Conservation (phyloP, 805 yeast species). For the Lipomyces oligophaga region DNA sequence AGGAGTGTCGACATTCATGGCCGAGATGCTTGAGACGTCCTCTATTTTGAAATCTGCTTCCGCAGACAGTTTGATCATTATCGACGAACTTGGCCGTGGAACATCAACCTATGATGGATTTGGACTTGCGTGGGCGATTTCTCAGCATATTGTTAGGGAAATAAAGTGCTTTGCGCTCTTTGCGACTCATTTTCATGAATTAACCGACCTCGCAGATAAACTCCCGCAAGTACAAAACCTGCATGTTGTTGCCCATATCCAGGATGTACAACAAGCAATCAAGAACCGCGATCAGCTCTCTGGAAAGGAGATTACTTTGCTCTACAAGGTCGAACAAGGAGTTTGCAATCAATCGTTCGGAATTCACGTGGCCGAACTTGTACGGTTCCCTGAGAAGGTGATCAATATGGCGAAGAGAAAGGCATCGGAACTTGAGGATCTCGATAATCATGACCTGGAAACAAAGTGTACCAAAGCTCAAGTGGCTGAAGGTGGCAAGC, state of each 20-base stretch:
- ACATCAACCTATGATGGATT: conserved; percentile 94
- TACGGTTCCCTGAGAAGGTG: conserved; percentile 85
- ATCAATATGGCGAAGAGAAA: conserved; percentile 93
- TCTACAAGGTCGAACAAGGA: conserved; percentile 96
- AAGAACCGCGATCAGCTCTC: conserved; percentile 32
- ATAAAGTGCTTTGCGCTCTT: conserved; percentile 77
- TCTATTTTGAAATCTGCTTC: conserved; percentile 79
- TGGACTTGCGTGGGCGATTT: conserved; percentile 96
- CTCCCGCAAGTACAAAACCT: conserved; percentile 63
- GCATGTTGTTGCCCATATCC: conserved; percentile 91
- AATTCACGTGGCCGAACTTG: conserved; percentile 95
- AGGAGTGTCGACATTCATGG: conserved; percentile 94
- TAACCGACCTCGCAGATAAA: conserved; percentile 71
- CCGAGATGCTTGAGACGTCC: conserved; percentile 94
- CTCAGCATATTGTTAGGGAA: conserved; percentile 71
- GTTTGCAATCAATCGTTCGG: conserved; percentile 94
- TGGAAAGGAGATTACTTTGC: conserved; percentile 70
- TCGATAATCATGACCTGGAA: conserved; percentile 41
- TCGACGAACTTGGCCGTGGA: conserved; percentile 92
- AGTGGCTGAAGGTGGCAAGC: conserved; percentile 51
- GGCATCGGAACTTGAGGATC: conserved; percentile 78
- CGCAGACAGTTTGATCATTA: conserved; percentile 70
- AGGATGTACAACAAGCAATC: conserved; percentile 37
- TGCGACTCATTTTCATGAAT: conserved; percentile 97
- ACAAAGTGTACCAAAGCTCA: conserved; percentile 53